Conservation (phyloP, 1,139 yeast genomes). For the Magnusiomyces fungicola region DNA sequence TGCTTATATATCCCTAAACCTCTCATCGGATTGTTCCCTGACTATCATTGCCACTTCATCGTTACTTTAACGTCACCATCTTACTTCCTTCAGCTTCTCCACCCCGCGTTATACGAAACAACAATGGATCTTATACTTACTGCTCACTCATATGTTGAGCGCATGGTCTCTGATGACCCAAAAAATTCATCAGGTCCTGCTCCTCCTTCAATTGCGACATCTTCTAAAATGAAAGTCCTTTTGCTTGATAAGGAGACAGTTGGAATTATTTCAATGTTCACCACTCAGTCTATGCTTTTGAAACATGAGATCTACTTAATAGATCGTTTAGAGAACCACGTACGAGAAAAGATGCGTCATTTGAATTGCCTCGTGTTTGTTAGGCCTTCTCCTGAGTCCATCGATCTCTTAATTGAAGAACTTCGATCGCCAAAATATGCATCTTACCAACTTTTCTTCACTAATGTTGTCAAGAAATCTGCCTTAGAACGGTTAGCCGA, state of each 20-base stretch:
- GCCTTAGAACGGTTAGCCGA: conserved; percentile 84
- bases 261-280: conserved; percentile 71
- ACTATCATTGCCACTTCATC: too few species aligned
- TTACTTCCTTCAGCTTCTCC: too few species aligned
- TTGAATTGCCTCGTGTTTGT: conserved; percentile 74
- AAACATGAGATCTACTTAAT: conserved; percentile 76
- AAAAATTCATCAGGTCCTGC: conserved; percentile 19
- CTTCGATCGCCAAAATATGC: conserved; percentile 71
- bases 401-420: conserved; percentile 56
- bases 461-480: conserved; percentile 63
- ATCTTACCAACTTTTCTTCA: conserved; percentile 67
- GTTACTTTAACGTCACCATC: too few species aligned
- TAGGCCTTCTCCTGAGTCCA: conserved; percentile 62
- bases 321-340: conserved; percentile 59
- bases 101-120: too few species aligned
- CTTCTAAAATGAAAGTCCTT: conserved; percentile 57
- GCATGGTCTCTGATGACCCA: conserved; percentile 34
- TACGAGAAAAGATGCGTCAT: conserved; percentile 72
- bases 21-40: too few species aligned
- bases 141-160: conserved; percentile 43
- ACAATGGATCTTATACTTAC: conserved; percentile 49
- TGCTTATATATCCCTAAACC: too few species aligned
- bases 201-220: conserved; percentile 30
- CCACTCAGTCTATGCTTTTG: conserved; percentile 79
- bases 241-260: conserved; percentile 68